Base-by-base conservation (phyloP, 2,329 filamentous ascomycete species). In the Chaetomiaceae sp. region DNA sequence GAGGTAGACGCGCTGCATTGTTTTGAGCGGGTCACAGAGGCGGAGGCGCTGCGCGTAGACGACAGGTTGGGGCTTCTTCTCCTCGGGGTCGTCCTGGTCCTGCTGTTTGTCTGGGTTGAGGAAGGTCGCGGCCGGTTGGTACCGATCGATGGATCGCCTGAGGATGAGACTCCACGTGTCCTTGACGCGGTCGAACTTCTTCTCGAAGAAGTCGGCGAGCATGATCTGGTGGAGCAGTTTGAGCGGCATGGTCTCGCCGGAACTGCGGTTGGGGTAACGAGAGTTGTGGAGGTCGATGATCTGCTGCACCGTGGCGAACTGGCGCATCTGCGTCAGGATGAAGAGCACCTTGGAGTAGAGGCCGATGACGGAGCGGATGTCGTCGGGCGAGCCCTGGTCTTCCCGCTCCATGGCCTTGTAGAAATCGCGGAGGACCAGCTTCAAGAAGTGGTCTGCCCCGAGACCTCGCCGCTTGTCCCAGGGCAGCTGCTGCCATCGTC, bases 161-260 rank as follows among this genome's bases (percentile, higher is more conserved):
- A 85, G 75, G 2, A 82, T 76, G 21, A 83, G 65, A 1, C 77
- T 58, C 89, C 89, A 96, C 44, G 80, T 82, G 40, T 76, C 67
- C 55, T 81, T 76, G 17, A 92, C 82, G 45, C 79, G 74, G 5
- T 77, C 70, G 57, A 81, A 77, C 19, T 83, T 74, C 34, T 73
- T 68, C 16, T 83, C 77, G 45, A 74, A 70, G 38, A 81, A 70
- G 61, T 87, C 78, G 0, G 81, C 75, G 19, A 76, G 70, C 85
- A 96, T 91, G 51, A 92, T 67, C 8, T 83, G 76, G 44, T 75
- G 74, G 19, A 87, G 68, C 48, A 91, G 68, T 14, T 51, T 69
- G 57, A 84, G 74, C 5, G 89, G 68, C 48, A 79, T 69, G 54
- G 77, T 68, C 14, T 79, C 78, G 5, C 83, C 42, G 12, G 49